phyloP scores from a whole-genome alignment of 1,284 basidiomycete species.

The Ceratobasidium sp. region DNA sequence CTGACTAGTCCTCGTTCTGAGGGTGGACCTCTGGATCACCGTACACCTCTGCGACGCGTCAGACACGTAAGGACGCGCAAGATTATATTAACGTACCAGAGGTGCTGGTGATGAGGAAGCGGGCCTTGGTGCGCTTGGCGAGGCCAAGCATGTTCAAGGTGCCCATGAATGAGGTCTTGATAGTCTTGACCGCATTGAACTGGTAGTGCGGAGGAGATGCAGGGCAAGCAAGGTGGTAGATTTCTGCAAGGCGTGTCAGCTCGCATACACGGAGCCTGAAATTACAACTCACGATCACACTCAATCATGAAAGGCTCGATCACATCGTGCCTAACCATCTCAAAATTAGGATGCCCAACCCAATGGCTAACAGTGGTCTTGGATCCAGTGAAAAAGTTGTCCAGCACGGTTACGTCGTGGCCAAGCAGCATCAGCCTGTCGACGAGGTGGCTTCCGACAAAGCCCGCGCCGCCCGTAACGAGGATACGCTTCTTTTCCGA shows the following conservation, averaged over 20 bases:
- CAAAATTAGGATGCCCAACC: constrained; percentile 98
- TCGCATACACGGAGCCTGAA: constrained; percentile 31
- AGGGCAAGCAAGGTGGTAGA: constrained; percentile 96
- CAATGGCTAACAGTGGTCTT: constrained; percentile 95
- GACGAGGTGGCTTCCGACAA: constrained; percentile 97
- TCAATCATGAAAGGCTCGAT: constrained; percentile 97
- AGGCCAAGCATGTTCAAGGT: constrained; percentile 98
- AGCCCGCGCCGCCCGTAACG: constrained; percentile 96
- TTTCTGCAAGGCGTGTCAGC: constrained; percentile 67
- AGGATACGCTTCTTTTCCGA: constrained; percentile 88
- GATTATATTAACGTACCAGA: constrained; percentile 68
- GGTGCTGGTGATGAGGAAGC: constrained; percentile 95
- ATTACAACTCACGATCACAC: constrained; percentile 83
- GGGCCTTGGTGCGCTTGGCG: constrained; percentile 97
- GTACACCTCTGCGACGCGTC: constrained; percentile 80
- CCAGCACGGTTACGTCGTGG: constrained; percentile 96
- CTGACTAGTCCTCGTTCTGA: constrained; percentile 93
- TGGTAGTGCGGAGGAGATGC: constrained; percentile 97
- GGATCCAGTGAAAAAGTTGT: constrained; percentile 98
- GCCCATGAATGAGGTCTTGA: constrained; percentile 98
- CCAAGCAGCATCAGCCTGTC: constrained; percentile 98
- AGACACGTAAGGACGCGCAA: constrained; percentile 10
- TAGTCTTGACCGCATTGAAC: constrained; percentile 94
- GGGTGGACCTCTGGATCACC: constrained; percentile 98
- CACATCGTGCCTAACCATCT: constrained; percentile 96